phyloP scores from a whole-genome alignment of 768 basidiomycete genomes.

The Phaeotremella skinneri region DNA sequence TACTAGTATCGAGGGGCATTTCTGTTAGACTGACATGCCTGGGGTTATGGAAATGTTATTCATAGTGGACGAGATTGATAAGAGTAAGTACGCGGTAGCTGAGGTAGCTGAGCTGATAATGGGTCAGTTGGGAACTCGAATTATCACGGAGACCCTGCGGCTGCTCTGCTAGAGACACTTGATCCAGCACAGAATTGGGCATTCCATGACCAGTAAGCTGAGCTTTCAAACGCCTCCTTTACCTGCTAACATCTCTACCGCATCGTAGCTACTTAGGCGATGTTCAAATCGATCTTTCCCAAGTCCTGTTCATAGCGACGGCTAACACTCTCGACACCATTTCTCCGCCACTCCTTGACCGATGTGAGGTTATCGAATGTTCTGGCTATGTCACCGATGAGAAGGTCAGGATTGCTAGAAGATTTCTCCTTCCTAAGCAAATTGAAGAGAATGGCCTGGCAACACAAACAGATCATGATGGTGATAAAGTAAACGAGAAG shows the following conservation, averaged over 20 bases:
- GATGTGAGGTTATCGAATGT: conserved; percentile 77
- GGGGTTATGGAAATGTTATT: neutral
- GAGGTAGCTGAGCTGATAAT: neutral
- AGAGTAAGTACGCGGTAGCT: conserved; percentile 52
- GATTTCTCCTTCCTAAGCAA: conserved; percentile 87
- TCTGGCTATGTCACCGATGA: conserved; percentile 81
- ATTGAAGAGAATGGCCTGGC: conserved; percentile 72
- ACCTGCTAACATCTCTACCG: too few species aligned
- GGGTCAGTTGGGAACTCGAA: conserved; percentile 56
- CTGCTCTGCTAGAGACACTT: conserved; percentile 84
- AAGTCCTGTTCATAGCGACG: conserved; percentile 88
- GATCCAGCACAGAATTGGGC: conserved; percentile 82
- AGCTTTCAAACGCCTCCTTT: too few species aligned
- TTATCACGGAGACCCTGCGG: conserved; percentile 87
- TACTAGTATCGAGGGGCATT: neutral
- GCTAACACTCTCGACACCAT: conserved; percentile 88
- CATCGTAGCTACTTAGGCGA: conserved; percentile 44
- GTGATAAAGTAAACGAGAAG: conserved; percentile 52
- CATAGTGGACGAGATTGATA: conserved; percentile 76
- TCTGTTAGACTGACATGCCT: neutral
- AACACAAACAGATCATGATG: neutral
- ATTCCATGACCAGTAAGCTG: conserved; percentile 81
- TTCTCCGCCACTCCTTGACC: conserved; percentile 78
- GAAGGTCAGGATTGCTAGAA: conserved; percentile 82
- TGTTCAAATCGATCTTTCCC: conserved; percentile 68